A percentile compares a stretch with the other conserved stretches of the same genome.
Evolutionary conservation across 768 basidiomycete species (phyloP).

Genomic region (Hygrocybe punicea): DNA sequence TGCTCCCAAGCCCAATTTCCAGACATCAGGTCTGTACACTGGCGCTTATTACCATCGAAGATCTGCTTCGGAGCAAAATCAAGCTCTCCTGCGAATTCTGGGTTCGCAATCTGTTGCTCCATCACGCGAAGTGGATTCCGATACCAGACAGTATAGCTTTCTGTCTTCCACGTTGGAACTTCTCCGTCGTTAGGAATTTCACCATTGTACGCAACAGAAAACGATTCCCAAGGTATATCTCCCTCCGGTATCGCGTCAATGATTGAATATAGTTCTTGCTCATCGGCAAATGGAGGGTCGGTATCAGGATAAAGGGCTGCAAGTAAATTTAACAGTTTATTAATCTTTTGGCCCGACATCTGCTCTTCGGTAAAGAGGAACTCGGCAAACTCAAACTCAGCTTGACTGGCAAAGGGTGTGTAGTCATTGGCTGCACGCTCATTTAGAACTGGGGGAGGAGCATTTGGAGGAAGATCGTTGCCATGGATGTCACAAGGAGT

Average conservation of each 20-base stretch:
- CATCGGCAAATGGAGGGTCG: slow-evolving; percentile 18
- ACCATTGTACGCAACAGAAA: slow-evolving; percentile 17
- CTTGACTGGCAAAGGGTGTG: too few species aligned
- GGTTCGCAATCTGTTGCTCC: slow-evolving; percentile 25
- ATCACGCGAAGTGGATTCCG: not conserved
- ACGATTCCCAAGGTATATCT: slow-evolving; percentile 26
- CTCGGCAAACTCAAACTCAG: too few species aligned
- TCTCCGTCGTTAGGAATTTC: slow-evolving; percentile 11
- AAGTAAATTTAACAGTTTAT: not conserved
- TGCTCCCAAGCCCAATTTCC: not conserved
- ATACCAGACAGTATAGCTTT: not conserved
- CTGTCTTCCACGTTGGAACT: slow-evolving; percentile 31
- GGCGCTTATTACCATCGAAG: slow-evolving; percentile 20
- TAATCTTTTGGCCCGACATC: not conserved
- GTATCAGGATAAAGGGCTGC: slow-evolving; percentile 8
- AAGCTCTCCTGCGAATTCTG: slow-evolving; percentile 32
- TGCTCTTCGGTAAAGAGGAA: not conserved
- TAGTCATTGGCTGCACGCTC: too few species aligned
- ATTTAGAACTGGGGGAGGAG: too few species aligned
- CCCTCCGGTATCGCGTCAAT: slow-evolving; percentile 26
- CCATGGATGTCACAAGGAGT: too few species aligned
- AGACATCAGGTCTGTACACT: slow-evolving; percentile 39
- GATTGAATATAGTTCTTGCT: slow-evolving; percentile 19
- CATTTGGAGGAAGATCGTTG: too few species aligned
- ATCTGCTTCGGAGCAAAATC: slow-evolving; percentile 32